Evolutionary conservation across 495 filamentous ascomycete genomes (phyloP), one percentile per base, ranked within the genome.

Genomic region (Cairneyella variabilis): DNA sequence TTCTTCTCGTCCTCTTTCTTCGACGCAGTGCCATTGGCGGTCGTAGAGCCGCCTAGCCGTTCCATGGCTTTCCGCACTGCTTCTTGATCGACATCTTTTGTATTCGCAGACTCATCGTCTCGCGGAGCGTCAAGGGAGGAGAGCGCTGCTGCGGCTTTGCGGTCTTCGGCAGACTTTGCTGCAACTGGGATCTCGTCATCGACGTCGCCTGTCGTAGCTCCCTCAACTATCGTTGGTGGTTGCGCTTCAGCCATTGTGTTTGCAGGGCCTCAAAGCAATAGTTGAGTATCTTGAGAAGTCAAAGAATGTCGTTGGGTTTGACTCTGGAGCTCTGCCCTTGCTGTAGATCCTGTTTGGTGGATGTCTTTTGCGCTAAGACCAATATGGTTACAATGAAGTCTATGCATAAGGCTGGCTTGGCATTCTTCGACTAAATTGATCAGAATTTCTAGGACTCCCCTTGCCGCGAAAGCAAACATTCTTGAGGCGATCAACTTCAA

Each of bases 91-190:
- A 88, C 81, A 27, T 85, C 81, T 56, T 78, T 76, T 6, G 70
- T 48, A 9, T 60, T 53, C 20, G 71, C 56, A 28, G 63, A 64
- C n/a, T 73, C 71, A 47, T 85, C 86, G 51, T 83, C 83, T 54
- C 70, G 71, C 28, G 65, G 69, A 22, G 78, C 68, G 59, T 91
- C 85, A 48, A 96, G 85, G 50, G 83, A 81, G 56, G 81, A 83
- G 61, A 95, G 83, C 16, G 91, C 91, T 22, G 88, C 89, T 51
- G 90, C 90, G 18, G 91, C 88, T 71, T 93, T 95, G 68, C 90
- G 88, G 72, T 93, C 91, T 70, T 95, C 90, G 56, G 89, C 80
- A 34, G 78, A 79, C 67, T 82, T 78, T 52, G 80, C 87, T 36
- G 83, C 72, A 38, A 85, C 82, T 21, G 80, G 69, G 38, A 79